phyloP scores from a whole-genome alignment of 2,329 filamentous ascomycete species.

The Davidsoniella australis region DNA sequence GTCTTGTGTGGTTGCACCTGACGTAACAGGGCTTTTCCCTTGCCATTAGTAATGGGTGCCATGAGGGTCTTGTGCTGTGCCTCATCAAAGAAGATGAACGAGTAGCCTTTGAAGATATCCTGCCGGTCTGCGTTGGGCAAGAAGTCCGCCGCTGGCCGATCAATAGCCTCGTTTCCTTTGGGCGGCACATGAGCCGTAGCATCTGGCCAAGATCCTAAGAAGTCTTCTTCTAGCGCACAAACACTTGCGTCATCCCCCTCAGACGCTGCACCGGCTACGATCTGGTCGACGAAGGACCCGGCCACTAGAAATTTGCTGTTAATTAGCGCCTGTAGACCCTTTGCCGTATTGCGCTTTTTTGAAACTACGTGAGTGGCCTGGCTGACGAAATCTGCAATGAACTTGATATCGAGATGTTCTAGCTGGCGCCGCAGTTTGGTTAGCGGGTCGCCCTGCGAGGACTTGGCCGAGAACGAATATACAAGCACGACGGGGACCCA shows the following conservation, averaged over 20 bases:
- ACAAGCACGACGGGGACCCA: conserved; percentile 73
- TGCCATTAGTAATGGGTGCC: conserved; percentile 57
- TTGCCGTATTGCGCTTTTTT: conserved; percentile 77
- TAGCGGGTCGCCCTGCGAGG: conserved; percentile 50
- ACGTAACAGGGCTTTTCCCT: conserved; percentile 63
- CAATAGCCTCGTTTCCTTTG: conserved; percentile 55
- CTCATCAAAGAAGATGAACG: conserved; percentile 69
- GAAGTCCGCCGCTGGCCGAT: conserved; percentile 52
- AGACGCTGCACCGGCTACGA: conserved; percentile 35
- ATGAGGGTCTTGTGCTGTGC: conserved; percentile 61
- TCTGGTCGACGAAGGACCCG: conserved; percentile 53
- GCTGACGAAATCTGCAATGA: conserved; percentile 51
- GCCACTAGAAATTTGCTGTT: conserved; percentile 65
- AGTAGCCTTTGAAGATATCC: conserved; percentile 70
- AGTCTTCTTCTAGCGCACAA: conserved; percentile 58
- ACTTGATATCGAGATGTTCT: conserved; percentile 80
- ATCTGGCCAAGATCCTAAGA: conserved; percentile 62
- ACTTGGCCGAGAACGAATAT: conserved; percentile 58
- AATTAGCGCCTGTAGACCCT: conserved; percentile 71
- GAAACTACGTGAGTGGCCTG: conserved; percentile 77
- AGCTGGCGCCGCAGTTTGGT: conserved; percentile 45
- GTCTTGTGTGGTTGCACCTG: conserved; percentile 46
- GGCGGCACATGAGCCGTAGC: conserved; percentile 55
- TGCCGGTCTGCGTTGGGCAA: conserved; percentile 47
- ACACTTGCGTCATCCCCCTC: conserved; percentile 34